Evolutionary conservation across 2,329 filamentous ascomycete genomes (phyloP).

Genomic region (Talaromyces islandicus): DNA sequence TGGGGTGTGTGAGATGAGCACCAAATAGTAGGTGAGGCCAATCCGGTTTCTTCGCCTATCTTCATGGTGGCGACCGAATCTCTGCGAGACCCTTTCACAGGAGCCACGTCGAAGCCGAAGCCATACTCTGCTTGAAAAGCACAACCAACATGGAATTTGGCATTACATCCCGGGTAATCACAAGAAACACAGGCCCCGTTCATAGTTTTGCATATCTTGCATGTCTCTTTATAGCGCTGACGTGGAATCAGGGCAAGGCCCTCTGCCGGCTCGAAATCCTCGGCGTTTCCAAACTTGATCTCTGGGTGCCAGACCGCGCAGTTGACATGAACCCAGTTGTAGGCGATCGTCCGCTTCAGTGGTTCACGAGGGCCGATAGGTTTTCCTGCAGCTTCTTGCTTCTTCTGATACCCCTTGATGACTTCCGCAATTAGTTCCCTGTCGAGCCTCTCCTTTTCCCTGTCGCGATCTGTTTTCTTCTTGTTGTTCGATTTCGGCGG

Average conservation of each 20-base stretch:
- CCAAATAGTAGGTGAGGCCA: constrained; percentile 81
- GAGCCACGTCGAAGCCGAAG: constrained; percentile 84
- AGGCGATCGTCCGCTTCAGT: constrained; percentile 87
- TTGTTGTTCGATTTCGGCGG: constrained; percentile 66
- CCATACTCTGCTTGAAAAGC: constrained; percentile 76
- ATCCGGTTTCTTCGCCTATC: constrained; percentile 72
- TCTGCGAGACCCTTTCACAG: constrained; percentile 80
- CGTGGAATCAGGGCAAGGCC: constrained; percentile 78
- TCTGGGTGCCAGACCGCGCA: constrained; percentile 91
- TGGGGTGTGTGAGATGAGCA: constrained; percentile 84
- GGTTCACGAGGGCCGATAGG: constrained; percentile 81
- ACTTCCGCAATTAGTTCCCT: constrained; percentile 75
- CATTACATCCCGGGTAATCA: constrained; percentile 49
- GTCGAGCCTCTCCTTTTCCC: constrained; percentile 80
- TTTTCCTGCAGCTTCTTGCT: constrained; percentile 76
- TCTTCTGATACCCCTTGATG: constrained; percentile 74
- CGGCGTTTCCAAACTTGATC: constrained; percentile 83
- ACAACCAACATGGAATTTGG: constrained; percentile 78
- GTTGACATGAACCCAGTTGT: constrained; percentile 96
- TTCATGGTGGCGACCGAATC: constrained; percentile 76
- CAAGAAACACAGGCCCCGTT: constrained; percentile 78
- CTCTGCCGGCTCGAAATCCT: constrained; percentile 77
- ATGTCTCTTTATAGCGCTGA: constrained; percentile 67
- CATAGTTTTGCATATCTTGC: constrained; percentile 73
- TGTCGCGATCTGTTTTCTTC: constrained; percentile 89